These are phyloP conservation scores for Hylodesmum podocarpum DNA, from an alignment of 306 rosid species.

Conservation along the genomic window DNA sequence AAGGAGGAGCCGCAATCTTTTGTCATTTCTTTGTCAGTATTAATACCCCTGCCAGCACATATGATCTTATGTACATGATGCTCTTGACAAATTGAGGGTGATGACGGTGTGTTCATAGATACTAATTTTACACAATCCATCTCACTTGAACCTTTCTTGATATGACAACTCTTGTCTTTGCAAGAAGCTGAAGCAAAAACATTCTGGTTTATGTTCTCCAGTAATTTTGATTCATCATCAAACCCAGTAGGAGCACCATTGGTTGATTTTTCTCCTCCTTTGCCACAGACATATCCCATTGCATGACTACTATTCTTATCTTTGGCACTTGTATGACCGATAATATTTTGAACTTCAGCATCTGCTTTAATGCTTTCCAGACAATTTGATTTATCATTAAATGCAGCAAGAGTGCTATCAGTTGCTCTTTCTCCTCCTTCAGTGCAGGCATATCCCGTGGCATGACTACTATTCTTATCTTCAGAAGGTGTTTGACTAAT, in stretches of 20 bases:
- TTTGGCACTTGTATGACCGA: background rate
- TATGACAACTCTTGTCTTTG: constrained; percentile 16
- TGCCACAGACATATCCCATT: constrained; percentile 6
- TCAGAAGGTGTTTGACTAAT: background rate
- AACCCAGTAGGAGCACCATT: background rate
- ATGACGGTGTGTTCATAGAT: background rate
- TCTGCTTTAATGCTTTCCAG: background rate
- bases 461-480: constrained; percentile 14
- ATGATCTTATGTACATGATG: constrained; percentile 5
- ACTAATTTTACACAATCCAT: background rate
- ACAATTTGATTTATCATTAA: constrained; percentile 19
- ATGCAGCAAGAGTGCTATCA: background rate
- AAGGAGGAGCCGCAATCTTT: background rate
- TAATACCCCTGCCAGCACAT: constrained; percentile 2
- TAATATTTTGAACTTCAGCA: background rate
- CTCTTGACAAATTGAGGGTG: constrained; percentile 23
- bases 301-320: constrained; percentile 21
- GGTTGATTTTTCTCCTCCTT: constrained; percentile 24
- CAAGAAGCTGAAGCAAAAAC: constrained; percentile 22
- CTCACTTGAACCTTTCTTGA: constrained; percentile 13
- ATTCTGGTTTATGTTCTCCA: constrained; percentile 15
- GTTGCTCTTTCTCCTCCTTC: constrained; percentile 24
- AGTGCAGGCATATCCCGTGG: constrained; percentile 18
- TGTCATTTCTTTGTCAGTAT: background rate
- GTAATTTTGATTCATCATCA: constrained; percentile 25